Conservation (phyloP, 2,329 filamentous ascomycete genomes). For the Neonectria coccinea region DNA sequence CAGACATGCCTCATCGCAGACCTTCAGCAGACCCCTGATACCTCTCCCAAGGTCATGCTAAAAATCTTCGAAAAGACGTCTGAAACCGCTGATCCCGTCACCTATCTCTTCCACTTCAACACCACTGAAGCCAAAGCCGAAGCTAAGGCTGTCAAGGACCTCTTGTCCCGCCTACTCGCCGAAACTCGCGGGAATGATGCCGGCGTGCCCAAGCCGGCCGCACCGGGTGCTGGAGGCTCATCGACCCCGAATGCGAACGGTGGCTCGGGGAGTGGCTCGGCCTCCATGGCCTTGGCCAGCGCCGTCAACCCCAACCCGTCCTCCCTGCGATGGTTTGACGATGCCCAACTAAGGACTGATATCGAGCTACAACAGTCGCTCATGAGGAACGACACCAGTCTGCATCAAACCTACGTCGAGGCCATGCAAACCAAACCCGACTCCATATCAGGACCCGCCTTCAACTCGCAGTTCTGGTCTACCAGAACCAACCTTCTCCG, state of each 20-base stretch:
- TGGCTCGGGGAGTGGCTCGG: slow-evolving; percentile 62
- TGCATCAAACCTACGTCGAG: slow-evolving; percentile 89
- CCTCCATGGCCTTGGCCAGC: slow-evolving; percentile 82
- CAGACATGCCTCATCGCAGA: slow-evolving; percentile 63
- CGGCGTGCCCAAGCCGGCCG: slow-evolving; percentile 61
- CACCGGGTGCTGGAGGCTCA: slow-evolving; percentile 45
- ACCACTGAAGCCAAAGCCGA: slow-evolving; percentile 82
- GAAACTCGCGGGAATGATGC: slow-evolving; percentile 70
- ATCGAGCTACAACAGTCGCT: slow-evolving; percentile 88
- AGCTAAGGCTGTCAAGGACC: slow-evolving; percentile 86
- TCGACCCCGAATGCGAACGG: slow-evolving; percentile 47
- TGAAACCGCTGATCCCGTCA: slow-evolving; percentile 68
- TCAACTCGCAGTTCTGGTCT: slow-evolving; percentile 95
- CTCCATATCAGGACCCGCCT: slow-evolving; percentile 81
- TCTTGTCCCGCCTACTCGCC: slow-evolving; percentile 82
- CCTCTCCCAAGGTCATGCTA: slow-evolving; percentile 90
- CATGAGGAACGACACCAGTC: slow-evolving; percentile 79
- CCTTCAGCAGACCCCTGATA: slow-evolving; percentile 93
- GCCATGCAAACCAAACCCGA: slow-evolving; percentile 86
- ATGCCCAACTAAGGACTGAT: slow-evolving; percentile 80
- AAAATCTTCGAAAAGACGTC: slow-evolving; percentile 85
- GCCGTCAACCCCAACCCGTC: slow-evolving; percentile 69
- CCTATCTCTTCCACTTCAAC: slow-evolving; percentile 91
- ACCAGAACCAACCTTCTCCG: slow-evolving; percentile 86
- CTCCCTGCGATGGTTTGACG: slow-evolving; percentile 80